phyloP scores from a whole-genome alignment of 805 yeast species.

The Peterozyma xylosa region DNA sequence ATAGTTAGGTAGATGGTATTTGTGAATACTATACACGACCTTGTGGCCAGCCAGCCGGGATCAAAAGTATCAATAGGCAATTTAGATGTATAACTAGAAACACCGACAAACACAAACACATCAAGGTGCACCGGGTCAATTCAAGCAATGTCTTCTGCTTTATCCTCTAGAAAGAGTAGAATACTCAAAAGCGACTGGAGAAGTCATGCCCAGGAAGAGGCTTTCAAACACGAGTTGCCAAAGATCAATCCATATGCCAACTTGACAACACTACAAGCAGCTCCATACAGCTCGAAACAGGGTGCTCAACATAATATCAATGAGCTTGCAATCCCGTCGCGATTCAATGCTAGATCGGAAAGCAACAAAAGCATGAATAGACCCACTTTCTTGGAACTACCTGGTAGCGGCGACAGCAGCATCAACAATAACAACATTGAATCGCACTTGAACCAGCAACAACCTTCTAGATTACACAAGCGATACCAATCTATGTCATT shows the following conservation, averaged over 20 bases:
- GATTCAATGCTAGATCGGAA: conserved; percentile 4
- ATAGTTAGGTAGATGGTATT: too few species aligned
- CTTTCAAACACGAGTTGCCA: neutral
- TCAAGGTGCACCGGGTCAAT: too few species aligned
- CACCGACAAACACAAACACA: too few species aligned
- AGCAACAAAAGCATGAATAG: neutral
- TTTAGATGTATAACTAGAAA: too few species aligned
- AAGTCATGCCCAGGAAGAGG: neutral
- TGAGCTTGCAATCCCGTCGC: too few species aligned
- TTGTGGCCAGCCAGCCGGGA: too few species aligned
- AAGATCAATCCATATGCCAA: conserved; percentile 5
- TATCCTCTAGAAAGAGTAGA: conserved; percentile 8
- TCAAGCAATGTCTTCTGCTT: too few species aligned
- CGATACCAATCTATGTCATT: conserved; percentile 3
- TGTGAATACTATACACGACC: too few species aligned
- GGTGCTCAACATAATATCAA: too few species aligned
- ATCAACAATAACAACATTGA: conserved; percentile 3
- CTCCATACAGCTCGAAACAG: too few species aligned
- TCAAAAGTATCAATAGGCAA: too few species aligned
- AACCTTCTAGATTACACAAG: neutral
- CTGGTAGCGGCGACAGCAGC: conserved; percentile 4
- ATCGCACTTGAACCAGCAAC: conserved; percentile 9
- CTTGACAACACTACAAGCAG: neutral
- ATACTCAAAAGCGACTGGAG: conserved; percentile 11
- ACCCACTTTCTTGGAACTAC: neutral